These are phyloP conservation scores for Trypanosoma avium DNA, from an alignment of 208 protist species.

Conservation along the genomic window DNA sequence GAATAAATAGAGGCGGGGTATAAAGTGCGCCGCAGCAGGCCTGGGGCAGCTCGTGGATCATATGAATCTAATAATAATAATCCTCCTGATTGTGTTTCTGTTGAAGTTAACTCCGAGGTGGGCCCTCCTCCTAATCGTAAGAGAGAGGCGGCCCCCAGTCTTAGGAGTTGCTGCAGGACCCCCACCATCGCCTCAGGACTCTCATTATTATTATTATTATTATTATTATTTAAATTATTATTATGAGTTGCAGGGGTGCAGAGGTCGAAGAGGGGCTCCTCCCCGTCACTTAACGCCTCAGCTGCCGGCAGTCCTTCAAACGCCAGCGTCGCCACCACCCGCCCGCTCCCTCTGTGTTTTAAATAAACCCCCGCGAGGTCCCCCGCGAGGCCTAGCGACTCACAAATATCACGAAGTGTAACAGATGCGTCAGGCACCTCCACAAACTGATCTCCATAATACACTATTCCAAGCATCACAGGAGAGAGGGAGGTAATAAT, in stretches of 20 bases:
- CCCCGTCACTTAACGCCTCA: background rate
- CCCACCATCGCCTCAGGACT: constrained; percentile 32
- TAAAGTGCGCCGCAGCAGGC: constrained; percentile 46
- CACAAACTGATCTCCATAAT: constrained; percentile 62
- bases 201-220: background rate
- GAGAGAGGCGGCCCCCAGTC: constrained; percentile 68
- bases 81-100: constrained; percentile 30
- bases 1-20: constrained; percentile 74
- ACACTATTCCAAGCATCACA: constrained; percentile 46
- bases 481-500: too few species aligned
- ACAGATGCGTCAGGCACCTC: constrained; percentile 56
- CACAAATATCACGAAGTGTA: constrained; percentile 71
- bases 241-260: constrained; percentile 7
- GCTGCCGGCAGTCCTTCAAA: constrained; percentile 54
- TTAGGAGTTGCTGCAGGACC: constrained; percentile 54
- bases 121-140: constrained; percentile 46
- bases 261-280: constrained; percentile 18
- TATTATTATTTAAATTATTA: background rate
- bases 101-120: too few species aligned
- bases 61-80: constrained; percentile 40
- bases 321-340: constrained; percentile 70
- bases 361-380: constrained; percentile 49
- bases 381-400: constrained; percentile 53
- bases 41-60: constrained; percentile 41
- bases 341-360: constrained; percentile 40